These are phyloP conservation scores for Cystobasidium tubakii DNA, from an alignment of 768 basidiomycete genomes.

Conservation along the genomic window DNA sequence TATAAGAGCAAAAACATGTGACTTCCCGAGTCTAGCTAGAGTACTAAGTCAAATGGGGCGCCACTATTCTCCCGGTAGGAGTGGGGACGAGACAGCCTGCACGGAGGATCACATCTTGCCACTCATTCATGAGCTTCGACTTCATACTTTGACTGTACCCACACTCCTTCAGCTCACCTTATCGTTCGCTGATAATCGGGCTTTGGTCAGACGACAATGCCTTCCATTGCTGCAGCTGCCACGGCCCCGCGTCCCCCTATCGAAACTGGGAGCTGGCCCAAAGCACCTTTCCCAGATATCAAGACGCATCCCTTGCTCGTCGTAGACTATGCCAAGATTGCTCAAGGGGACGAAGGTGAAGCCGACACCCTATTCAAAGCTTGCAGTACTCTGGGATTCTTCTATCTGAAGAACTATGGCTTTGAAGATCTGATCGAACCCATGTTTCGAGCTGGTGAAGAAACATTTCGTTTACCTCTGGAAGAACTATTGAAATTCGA, in stretches of 20 bases:
- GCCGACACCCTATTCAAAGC: conserved; percentile 58
- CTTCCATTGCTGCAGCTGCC: not conserved
- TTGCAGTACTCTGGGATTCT: conserved; percentile 60
- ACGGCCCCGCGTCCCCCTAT: not conserved
- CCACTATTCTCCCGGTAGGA: too few relatives aligned
- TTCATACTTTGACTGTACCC: too few relatives aligned
- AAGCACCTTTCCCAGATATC: conserved; percentile 55
- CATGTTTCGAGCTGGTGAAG: conserved; percentile 59
- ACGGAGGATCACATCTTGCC: too few relatives aligned
- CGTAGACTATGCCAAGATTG: conserved; percentile 57
- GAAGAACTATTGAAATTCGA: conserved; percentile 60
- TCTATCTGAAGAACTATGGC: conserved; percentile 63
- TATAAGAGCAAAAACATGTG: too few relatives aligned
- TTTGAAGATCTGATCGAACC: conserved; percentile 51
- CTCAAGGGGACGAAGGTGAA: conserved; percentile 52
- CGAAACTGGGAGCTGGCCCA: conserved; percentile 27
- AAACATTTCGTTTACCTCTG: conserved; percentile 56
- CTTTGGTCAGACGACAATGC: too few relatives aligned
- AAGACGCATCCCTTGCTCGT: conserved; percentile 58
- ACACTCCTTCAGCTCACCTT: too few relatives aligned
- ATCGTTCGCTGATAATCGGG: too few relatives aligned
- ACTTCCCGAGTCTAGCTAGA: too few relatives aligned
- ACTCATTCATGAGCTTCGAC: too few relatives aligned
- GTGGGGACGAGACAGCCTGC: too few relatives aligned
- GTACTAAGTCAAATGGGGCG: too few relatives aligned